Evolutionary conservation across 2,329 filamentous ascomycete genomes (phyloP), one percentile per base, ranked within the genome.

Genomic region (Paradendryphiella salina): DNA sequence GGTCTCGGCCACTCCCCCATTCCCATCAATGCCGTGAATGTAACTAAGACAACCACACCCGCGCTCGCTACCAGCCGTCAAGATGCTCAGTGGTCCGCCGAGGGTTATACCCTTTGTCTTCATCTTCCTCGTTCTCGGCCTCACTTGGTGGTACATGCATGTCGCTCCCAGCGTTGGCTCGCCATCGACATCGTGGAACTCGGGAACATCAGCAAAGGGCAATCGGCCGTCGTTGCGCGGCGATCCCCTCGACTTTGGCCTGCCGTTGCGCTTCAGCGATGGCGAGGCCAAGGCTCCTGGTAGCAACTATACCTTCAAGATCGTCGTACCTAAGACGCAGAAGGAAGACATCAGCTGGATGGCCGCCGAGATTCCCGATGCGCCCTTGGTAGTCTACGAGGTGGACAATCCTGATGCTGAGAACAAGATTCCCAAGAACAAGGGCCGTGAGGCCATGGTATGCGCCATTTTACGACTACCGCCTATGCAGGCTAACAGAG

Each of bases 361-460:
- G 63, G 49, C 57, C n/a, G 34, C 54, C 34, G 70, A 73, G 54
- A 60, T 73, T 5, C 66, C 66, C 1, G 65, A 72, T 46, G 61
- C 63, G 34, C 65, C 69, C 17, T 64, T 74, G 9, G 75, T 78
- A 9, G 65, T 82, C 10, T 83, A 83, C 57, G 75, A 79, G 39
- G 80, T 79, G 23, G 77, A 84, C 57, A 79, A 83, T 52, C 75
- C 76, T 2, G 67, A 70, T 18, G 69, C 80, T 5, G 70, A 75
- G 18, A 63, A 80, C 15, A 80, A 81, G 59, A 74, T 81, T 0
- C 80, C 81, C 5, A 77, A 77, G 61, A 84, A 85, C 56, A 84
- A 85, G 63, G 84, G 83, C 35, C 78, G 82, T 60, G 84, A 86
- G 67, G 81, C 81, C 18, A 85, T 85, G 69, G 69, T 72, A 63